A percentile compares a stretch with the other conserved stretches of the same genome.
Conservation (phyloP, 371 early-diverging fungal species). For the Mortierella polycephala region DNA sequence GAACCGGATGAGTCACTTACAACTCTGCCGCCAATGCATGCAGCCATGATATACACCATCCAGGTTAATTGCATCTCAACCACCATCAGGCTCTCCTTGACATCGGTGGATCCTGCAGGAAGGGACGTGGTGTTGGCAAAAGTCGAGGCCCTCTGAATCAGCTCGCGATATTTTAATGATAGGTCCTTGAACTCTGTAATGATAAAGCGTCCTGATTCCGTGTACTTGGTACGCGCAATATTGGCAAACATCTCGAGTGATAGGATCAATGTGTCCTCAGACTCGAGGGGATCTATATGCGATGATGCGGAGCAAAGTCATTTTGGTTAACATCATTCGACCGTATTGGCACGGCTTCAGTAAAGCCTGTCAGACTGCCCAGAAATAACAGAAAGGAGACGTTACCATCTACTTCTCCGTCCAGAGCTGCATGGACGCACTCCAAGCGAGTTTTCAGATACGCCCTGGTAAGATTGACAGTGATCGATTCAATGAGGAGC, state of each 20-base stretch:
- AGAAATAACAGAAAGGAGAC: background rate
- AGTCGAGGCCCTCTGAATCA: conserved; percentile 50
- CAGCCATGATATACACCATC: conserved; percentile 83
- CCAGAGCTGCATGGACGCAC: conserved; percentile 66
- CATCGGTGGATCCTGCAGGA: conserved; percentile 66
- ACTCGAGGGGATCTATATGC: conserved; percentile 73
- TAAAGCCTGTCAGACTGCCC: background rate
- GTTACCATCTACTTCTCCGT: conserved; percentile 72
- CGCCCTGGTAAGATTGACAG: conserved; percentile 56
- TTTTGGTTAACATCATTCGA: background rate
- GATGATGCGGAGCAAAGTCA: background rate
- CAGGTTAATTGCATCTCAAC: conserved; percentile 74
- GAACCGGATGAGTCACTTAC: conserved; percentile 53
- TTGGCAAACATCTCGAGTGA: conserved; percentile 80
- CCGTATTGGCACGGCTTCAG: background rate
- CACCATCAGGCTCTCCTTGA: conserved; percentile 55
- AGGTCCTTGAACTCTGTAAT: conserved; percentile 71
- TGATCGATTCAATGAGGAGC: conserved; percentile 40
- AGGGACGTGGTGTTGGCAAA: conserved; percentile 56
- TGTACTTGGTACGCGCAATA: conserved; percentile 81
- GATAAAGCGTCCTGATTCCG: conserved; percentile 67
- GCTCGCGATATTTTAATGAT: conserved; percentile 71
- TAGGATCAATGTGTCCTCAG: conserved; percentile 75
- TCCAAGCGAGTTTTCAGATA: conserved; percentile 69
- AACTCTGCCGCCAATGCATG: conserved; percentile 72